Evolutionary conservation across 352 stramenopile genomes (phyloP).

Genomic region (Pythium utonaiense): DNA sequence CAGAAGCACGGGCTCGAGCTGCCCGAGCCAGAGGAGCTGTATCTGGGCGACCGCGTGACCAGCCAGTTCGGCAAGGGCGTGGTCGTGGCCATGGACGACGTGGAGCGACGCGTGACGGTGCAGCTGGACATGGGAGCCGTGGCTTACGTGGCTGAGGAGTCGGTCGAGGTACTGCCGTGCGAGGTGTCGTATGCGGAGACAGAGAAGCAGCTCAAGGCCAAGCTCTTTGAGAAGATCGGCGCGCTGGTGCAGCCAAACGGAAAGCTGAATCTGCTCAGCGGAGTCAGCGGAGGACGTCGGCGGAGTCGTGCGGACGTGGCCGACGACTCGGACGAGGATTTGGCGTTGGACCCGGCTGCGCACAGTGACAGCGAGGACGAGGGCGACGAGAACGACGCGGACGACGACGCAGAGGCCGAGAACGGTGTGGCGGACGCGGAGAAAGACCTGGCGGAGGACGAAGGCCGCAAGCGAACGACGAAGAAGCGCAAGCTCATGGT

Average conservation of each 20-base stretch:
- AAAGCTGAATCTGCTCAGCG: constrained; percentile 33
- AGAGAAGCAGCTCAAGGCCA: constrained; percentile 53
- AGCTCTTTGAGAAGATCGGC: constrained; percentile 70
- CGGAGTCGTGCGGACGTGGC: constrained; percentile 17
- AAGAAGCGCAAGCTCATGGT: constrained; percentile 62
- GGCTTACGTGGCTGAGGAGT: constrained; percentile 57
- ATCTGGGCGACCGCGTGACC: constrained; percentile 52
- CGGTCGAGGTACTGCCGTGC: constrained; percentile 47
- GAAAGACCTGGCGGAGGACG: constrained; percentile 12
- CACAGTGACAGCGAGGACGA: constrained; percentile 24
- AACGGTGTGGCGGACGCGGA: constrained; percentile 29
- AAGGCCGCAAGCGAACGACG: constrained; percentile 17
- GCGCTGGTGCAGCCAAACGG: constrained; percentile 52
- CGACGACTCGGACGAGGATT: constrained; percentile 21
- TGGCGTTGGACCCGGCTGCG: constrained; percentile 23
- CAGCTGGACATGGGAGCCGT: constrained; percentile 37
- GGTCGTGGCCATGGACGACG: constrained; percentile 39
- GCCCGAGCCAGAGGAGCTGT: constrained; percentile 62
- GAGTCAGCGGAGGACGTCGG: constrained; percentile 8
- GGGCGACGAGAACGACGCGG: constrained; percentile 32
- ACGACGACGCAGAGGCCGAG: constrained; percentile 28
- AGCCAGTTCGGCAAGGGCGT: constrained; percentile 41
- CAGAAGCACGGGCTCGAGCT: constrained; percentile 35
- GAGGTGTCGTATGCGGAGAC: constrained; percentile 50
- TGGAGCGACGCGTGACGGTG: constrained; percentile 40